phyloP scores from a whole-genome alignment of 208 protist genomes.

The Strigomonas galati region DNA sequence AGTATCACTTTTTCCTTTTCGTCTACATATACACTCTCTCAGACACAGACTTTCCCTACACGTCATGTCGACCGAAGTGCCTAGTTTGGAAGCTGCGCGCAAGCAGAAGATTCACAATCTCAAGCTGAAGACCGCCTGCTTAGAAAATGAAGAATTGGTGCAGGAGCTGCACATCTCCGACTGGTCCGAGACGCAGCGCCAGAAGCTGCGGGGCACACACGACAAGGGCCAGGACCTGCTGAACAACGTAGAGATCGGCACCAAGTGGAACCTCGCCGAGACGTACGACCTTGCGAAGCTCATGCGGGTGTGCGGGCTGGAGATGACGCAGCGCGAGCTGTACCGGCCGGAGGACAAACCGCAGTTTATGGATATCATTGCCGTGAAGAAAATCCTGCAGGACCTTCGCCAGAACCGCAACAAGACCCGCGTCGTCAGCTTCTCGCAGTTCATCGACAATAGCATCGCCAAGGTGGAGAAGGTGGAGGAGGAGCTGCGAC shows the following conservation, averaged over 20 bases:
- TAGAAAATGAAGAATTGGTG: slow-evolving; percentile 78
- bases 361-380: slow-evolving; percentile 80
- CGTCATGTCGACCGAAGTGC: slow-evolving; percentile 28
- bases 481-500: slow-evolving; percentile 67
- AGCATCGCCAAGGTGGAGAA: slow-evolving; percentile 78
- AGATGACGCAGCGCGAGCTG: slow-evolving; percentile 82
- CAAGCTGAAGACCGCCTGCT: slow-evolving; percentile 81
- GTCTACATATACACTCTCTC: too few species aligned
- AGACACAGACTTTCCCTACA: neutral
- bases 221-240: slow-evolving; percentile 76
- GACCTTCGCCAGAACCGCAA: slow-evolving; percentile 78
- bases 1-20: slow-evolving; percentile 1
- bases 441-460: slow-evolving; percentile 79
- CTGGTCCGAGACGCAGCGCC: slow-evolving; percentile 77
- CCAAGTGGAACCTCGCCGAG: slow-evolving; percentile 81
- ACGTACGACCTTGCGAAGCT: slow-evolving; percentile 81
- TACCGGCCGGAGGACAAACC: slow-evolving; percentile 82
- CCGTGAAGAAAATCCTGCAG: slow-evolving; percentile 72
- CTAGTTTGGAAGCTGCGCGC: slow-evolving; percentile 77
- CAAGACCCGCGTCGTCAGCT: slow-evolving; percentile 78
- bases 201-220: slow-evolving; percentile 71
- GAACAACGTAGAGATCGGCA: slow-evolving; percentile 64
- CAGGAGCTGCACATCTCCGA: slow-evolving; percentile 84
- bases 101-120: slow-evolving; percentile 88
- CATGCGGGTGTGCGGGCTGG: slow-evolving; percentile 57